Percentiles rank a stretch among this genome's conserved stretches.
These are phyloP conservation scores for Bipolaris victoriae DNA, from an alignment of 2,329 filamentous ascomycete genomes.

Conservation along the genomic window DNA sequence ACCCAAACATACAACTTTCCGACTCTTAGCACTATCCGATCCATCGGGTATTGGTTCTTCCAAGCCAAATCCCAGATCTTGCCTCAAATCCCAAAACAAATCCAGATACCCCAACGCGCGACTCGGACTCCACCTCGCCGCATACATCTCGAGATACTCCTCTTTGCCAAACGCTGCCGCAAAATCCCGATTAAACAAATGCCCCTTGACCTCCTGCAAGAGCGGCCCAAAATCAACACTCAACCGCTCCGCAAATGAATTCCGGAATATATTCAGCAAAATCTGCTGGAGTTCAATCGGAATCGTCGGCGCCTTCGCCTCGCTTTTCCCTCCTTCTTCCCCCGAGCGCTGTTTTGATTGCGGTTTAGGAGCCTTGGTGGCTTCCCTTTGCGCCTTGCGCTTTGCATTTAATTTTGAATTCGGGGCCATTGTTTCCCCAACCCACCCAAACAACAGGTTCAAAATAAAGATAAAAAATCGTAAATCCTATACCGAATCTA, in stretches of 20 bases:
- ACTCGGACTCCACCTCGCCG: conserved; percentile 87
- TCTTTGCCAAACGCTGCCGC: conserved; percentile 74
- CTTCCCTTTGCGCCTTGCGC: conserved; percentile 19
- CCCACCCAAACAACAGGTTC: too few relatives aligned
- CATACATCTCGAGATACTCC: conserved; percentile 80
- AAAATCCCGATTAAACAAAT: conserved; percentile 88
- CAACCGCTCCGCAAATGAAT: conserved; percentile 60
- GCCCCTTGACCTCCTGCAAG: conserved; percentile 83
- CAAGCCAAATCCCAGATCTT: conserved; percentile 18
- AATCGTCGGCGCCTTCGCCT: conserved; percentile 45
- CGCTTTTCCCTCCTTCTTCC: conserved; percentile 11
- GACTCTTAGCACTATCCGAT: conserved; percentile 9
- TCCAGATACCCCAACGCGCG: conserved; percentile 81
- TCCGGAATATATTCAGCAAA: conserved; percentile 74
- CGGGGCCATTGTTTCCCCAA: conserved; percentile 7
- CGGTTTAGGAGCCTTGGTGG: conserved; percentile 15
- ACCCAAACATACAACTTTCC: conserved; percentile 63
- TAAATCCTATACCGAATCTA: too few relatives aligned
- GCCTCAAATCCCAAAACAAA: conserved; percentile 54
- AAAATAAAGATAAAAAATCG: too few relatives aligned
- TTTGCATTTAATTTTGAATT: conserved; percentile 25
- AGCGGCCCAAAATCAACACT: conserved; percentile 58
- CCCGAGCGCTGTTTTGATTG: conserved; percentile 3
- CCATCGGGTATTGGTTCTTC: neutral
- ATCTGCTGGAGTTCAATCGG: conserved; percentile 68